phyloP scores from a whole-genome alignment of 495 filamentous ascomycete genomes.

The Chaetomidium leptoderma region DNA sequence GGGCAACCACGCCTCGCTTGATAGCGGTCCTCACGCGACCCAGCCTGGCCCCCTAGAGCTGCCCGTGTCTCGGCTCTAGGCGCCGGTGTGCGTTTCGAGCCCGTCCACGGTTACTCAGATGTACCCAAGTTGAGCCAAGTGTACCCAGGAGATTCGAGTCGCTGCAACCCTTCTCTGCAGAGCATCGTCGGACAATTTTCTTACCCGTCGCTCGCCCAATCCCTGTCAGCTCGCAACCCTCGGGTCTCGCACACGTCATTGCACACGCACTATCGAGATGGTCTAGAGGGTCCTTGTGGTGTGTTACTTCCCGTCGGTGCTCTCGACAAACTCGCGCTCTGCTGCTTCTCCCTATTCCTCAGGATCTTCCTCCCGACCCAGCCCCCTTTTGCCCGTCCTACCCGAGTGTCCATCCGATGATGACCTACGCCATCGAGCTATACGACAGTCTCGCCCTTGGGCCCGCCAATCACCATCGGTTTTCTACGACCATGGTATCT shows the following conservation, averaged over 20 bases:
- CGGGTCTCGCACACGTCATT: slow-evolving; percentile 4
- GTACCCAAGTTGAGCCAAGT: no score
- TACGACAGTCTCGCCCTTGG: not conserved
- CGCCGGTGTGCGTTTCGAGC: not conserved
- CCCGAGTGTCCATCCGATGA: not conserved
- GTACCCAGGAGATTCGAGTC: slow-evolving; percentile 9
- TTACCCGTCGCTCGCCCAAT: not conserved
- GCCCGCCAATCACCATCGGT: not conserved
- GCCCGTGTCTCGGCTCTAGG: slow-evolving; percentile 7
- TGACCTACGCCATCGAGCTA: not conserved
- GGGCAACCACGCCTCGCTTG: no score
- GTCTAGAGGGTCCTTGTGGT: not conserved
- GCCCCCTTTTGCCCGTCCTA: not conserved
- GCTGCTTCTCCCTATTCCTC: not conserved
- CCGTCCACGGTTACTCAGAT: slow-evolving; percentile 5
- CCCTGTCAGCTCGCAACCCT: not conserved
- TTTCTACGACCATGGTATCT: not conserved
- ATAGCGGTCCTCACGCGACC: not conserved
- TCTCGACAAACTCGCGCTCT: no score
- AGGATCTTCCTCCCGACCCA: not conserved
- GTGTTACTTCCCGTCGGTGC: not conserved
- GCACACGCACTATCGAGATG: slow-evolving; percentile 15
- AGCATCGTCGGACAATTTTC: slow-evolving; percentile 7
- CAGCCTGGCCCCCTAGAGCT: not conserved
- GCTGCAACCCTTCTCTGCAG: slow-evolving; percentile 5